Conservation (phyloP, 345 rosid species). For the Sapria himalayana region DNA sequence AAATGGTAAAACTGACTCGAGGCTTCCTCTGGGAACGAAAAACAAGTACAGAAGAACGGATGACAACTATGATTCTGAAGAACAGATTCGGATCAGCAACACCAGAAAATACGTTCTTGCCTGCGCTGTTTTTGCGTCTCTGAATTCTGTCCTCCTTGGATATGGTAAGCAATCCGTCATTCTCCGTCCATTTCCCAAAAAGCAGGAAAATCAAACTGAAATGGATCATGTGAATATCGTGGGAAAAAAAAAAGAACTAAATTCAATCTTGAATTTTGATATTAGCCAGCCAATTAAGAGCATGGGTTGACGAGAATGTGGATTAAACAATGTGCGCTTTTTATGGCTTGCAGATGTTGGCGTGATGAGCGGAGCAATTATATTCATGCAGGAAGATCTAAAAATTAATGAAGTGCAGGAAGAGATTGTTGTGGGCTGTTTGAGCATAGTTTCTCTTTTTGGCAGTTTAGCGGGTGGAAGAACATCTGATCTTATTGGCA, state of each 20-base stretch:
- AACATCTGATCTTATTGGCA: slow-evolving; percentile 58
- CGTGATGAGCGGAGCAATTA: slow-evolving; percentile 89
- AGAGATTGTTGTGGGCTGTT: slow-evolving; percentile 56
- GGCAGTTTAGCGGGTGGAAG: slow-evolving; percentile 83
- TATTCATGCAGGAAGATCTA: slow-evolving; percentile 68
- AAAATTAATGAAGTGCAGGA: slow-evolving; percentile 59
- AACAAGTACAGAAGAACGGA: slow-evolving; percentile 13
- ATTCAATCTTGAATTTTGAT: too few relatives aligned
- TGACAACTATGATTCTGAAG: slow-evolving; percentile 4
- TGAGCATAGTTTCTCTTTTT: slow-evolving; percentile 59
- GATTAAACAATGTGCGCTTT: too few relatives aligned
- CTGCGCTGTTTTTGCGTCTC: slow-evolving; percentile 74
- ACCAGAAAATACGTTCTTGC: slow-evolving; percentile 26
- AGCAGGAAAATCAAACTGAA: too few relatives aligned
- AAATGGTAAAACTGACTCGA: slow-evolving; percentile 5
- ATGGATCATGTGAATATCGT: too few relatives aligned
- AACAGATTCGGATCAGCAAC: neutral
- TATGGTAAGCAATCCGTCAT: slow-evolving; percentile 28
- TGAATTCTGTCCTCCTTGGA: slow-evolving; percentile 78
- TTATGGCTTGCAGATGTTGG: slow-evolving; percentile 84
- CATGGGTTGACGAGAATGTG: too few relatives aligned
- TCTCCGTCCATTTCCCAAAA: neutral
- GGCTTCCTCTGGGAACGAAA: slow-evolving; percentile 2
- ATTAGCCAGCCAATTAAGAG: too few relatives aligned
- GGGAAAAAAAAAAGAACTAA: too few relatives aligned